phyloP scores from a whole-genome alignment of 805 yeast genomes.

The Yarrowia osloensis region DNA sequence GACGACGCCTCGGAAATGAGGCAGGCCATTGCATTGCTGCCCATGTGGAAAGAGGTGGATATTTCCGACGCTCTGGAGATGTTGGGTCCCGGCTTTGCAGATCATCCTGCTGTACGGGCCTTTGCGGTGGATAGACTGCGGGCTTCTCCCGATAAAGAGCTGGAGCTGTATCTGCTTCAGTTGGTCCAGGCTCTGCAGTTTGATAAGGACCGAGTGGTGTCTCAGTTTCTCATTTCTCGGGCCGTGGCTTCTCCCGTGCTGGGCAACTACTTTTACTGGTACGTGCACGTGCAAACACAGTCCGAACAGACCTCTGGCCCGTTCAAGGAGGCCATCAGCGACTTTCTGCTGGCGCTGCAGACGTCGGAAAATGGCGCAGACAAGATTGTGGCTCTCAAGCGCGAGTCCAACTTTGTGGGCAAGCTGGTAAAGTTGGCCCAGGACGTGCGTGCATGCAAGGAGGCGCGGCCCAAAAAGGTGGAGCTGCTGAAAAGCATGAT shows the following conservation, averaged over 20 bases:
- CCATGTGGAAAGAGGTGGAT: conserved; percentile 72
- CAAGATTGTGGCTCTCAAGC: conserved; percentile 44
- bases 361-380: conserved; percentile 40
- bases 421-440: conserved; percentile 66
- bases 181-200: conserved; percentile 88
- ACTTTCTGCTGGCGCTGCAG: conserved; percentile 47
- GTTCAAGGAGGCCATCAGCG: conserved; percentile 51
- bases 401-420: conserved; percentile 71
- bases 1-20: conserved; percentile 76
- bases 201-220: conserved; percentile 49
- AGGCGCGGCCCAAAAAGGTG: conserved; percentile 73
- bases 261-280: conserved; percentile 90
- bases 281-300: conserved; percentile 80
- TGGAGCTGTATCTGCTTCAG: conserved; percentile 80
- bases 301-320: conserved; percentile 51
- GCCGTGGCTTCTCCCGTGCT: conserved; percentile 65
- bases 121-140: conserved; percentile 85
- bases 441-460: conserved; percentile 64
- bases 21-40: conserved; percentile 74
- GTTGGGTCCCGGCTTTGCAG: conserved; percentile 74
- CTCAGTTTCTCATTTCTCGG: conserved; percentile 69
- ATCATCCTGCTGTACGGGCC: conserved; percentile 64
- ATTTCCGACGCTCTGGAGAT: conserved; percentile 85
- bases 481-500: conserved; percentile 65
- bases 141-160: conserved; percentile 75